These are phyloP conservation scores for Acer campestre DNA, from an alignment of 345 rosid species.

Conservation along the genomic window DNA sequence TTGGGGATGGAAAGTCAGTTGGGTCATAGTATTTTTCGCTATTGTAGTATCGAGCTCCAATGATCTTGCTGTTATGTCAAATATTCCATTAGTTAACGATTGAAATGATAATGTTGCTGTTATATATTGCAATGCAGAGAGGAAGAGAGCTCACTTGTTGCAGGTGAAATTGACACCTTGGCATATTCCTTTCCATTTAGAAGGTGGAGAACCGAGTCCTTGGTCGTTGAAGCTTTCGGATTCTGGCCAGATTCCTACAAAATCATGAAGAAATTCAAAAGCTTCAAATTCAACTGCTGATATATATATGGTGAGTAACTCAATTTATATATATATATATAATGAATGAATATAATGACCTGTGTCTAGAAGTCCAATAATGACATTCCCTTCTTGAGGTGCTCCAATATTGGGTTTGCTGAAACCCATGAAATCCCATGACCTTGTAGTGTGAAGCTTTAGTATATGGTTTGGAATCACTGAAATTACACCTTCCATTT, in stretches of 20 bases:
- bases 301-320: background rate
- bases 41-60: slow-evolving; percentile 21
- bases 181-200: slow-evolving; percentile 38
- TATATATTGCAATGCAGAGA: background rate
- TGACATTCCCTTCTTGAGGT: slow-evolving; percentile 19
- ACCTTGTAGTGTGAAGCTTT: slow-evolving; percentile 38
- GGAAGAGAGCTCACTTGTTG: slow-evolving; percentile 38
- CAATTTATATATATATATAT: too few species aligned
- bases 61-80: slow-evolving; percentile 20
- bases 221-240: slow-evolving; percentile 27
- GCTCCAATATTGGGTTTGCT: background rate
- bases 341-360: slow-evolving; percentile 15
- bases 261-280: background rate
- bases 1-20: slow-evolving; percentile 19
- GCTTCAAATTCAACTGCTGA: background rate
- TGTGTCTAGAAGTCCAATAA: slow-evolving; percentile 36
- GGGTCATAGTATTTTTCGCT: background rate
- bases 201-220: slow-evolving; percentile 33
- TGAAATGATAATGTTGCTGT: background rate
- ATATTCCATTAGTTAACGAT: background rate
- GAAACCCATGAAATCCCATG: slow-evolving; percentile 47
- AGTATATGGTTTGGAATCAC: slow-evolving; percentile 35
- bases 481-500: slow-evolving; percentile 40
- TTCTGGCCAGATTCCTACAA: slow-evolving; percentile 36
- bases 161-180: slow-evolving; percentile 41